Base-by-base conservation (phyloP, 2,329 filamentous ascomycete species). In the Thermothelomyces thermophilus region DNA sequence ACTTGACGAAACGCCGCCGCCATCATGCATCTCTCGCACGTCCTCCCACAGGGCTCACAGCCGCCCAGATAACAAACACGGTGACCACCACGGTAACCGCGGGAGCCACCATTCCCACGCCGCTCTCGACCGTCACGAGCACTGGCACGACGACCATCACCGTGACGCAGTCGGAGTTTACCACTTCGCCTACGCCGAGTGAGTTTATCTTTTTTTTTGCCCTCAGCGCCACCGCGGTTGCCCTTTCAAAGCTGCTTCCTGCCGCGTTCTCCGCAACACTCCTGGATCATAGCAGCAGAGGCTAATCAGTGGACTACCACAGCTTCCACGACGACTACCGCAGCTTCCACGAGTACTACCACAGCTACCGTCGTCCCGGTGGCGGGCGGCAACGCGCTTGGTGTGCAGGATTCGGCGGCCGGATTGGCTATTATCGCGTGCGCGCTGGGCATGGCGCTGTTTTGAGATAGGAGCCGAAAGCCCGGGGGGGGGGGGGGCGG, bases 1-100 rank as follows among this genome's bases (percentile, higher is more conserved):
- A 13, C 19, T 28, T n/a, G 4, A 31, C 19, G 24, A 14, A 36
- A 9, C 24, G 24, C 24, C 9, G 19, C 24, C 9, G 19, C n/a
- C n/a, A 60, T 53, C 16, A 62, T 62, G 60, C 59, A 56, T 41
- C 48, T 55, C 41, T 56, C 42, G 11, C 16, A 39, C 45, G 13
- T 52, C 45, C 42, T 64, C 53, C 45, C 28, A 20, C 24, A 26
- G 53, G 51, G 50, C 48, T 59, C 17, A 56, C 48, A 14, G 46
- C 58, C 8, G 61, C 62, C 31, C 56, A 62, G 43, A 53, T 53
- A 24, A 26, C 24, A 9, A 9, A 26, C 48, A 36, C 22, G 42
- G 24, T 16, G 28, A 34, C 35, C 39, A 41, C 24, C 17, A 46
- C 31, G 22, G 11, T 24, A 5, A 45, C 49, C 19, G 16, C 17